Base-by-base conservation (phyloP, 1,284 basidiomycete genomes). In the Trichosporon coremiiforme region DNA sequence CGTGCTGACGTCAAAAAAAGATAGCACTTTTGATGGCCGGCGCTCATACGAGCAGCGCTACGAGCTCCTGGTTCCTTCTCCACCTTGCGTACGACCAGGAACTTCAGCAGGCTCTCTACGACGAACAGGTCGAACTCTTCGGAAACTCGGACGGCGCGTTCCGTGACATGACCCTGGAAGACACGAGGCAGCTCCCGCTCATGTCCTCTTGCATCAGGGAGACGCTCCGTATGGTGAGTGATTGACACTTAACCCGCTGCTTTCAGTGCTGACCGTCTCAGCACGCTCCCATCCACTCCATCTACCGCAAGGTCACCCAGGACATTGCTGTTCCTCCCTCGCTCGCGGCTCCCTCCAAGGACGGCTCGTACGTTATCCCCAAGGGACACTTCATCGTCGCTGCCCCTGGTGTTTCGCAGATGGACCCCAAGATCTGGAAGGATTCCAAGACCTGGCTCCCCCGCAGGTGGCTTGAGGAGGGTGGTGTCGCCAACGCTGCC, bases 1-100 rank as follows among this genome's bases (percentile, higher is more conserved):
- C 64, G 38, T 31, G 45, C 38, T 65, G 64, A 65, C 96, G 98
- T 80, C 95, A 33, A 33, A 33, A 98, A 80, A 90, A 99, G 91
- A 95, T 95, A 76, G 93, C 94, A 22, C 87, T 95, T 63, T 89
- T 96, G 73, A 95, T 96, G 94, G 96, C 96, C 50, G 97, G 97
- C 31, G 3, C 33, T 8, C 33, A 99, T 85, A 99, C 97, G 0
- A 93, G 91, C 76, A 95, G 94, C 20, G 92, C 96, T 0, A 93
- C 94, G 10, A 89, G 90, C 29, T 90, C 93, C 4, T 99, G 97
- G 97, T 84, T 91, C n/a, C 86, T 99, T 50, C 88, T 98, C 64
- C 93, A 97, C 77, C 84, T 99, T 22, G 96, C 94, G n/a, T 85
- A 88, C 74, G 87, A 90, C 68, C 89, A 89, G 0, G 90, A 94